Evolutionary conservation across 176 grass and related monocot species (phyloP).

Genomic region (Rhipidocladum racemiflorum): DNA sequence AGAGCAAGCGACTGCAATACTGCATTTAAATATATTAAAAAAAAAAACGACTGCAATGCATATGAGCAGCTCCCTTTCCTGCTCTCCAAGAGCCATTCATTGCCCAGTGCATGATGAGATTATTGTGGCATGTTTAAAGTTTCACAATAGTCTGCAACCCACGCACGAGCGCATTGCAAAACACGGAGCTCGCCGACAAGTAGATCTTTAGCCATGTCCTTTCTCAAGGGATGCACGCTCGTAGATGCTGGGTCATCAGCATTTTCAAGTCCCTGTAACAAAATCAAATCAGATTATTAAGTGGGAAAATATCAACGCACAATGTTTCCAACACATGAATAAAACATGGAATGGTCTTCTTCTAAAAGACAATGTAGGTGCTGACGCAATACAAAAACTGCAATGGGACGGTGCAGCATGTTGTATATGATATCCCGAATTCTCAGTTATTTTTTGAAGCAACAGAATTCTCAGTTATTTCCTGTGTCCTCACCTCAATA

Average conservation of each 20-base stretch:
- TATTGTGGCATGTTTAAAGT: neutral
- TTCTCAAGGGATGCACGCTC: conserved; percentile 37
- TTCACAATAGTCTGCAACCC: conserved; percentile 55
- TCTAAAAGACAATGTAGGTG: neutral
- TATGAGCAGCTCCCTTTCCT: neutral
- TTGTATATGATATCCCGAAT: neutral
- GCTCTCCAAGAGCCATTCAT: neutral
- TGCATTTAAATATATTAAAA: neutral
- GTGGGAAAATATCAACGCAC: neutral
- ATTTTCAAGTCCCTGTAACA: conserved; percentile 53
- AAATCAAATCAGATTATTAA: neutral
- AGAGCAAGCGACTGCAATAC: neutral
- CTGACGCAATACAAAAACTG: neutral
- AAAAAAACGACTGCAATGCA: no score
- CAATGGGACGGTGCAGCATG: neutral
- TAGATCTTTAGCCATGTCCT: conserved; percentile 69
- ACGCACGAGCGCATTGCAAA: conserved; percentile 37
- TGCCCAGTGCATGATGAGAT: neutral
- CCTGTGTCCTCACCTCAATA: conserved; percentile 47
- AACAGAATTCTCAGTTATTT: neutral
- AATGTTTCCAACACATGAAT: neutral
- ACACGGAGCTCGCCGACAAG: conserved; percentile 59
- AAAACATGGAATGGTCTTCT: neutral
- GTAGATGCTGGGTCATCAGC: neutral
- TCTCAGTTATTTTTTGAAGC: neutral